Base-by-base conservation (phyloP, 352 stramenopile species). In the Pythium monospermum region DNA sequence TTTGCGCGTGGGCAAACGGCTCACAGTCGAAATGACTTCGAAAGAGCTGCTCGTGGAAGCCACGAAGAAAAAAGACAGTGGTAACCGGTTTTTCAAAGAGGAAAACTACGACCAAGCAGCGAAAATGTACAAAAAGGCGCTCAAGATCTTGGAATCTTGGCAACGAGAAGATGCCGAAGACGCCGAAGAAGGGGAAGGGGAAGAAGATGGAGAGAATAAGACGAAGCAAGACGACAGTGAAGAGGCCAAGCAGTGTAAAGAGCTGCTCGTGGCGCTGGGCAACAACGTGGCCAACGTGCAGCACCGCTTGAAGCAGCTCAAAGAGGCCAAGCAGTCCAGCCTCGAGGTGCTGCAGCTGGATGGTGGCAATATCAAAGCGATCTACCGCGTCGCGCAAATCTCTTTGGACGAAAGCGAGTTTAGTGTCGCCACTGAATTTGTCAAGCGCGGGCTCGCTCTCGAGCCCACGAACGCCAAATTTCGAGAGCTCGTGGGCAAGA, bases 211-310 rank as follows among this genome's bases (percentile, higher is more conserved):
- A 7, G 30, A 39, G 30, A 36, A n/a, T 5, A n/a, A n/a, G n/a
- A n/a, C n/a, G n/a, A n/a, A n/a, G n/a, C n/a, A n/a, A n/a, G 43
- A 37, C 18, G 55, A 59, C 22, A 56, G 35, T 28, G 58, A 55
- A 28, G 58, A 61, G 43, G 58, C 32, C 26, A 53, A 42, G 18
- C 57, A 73, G 54, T 92, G 82, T 66, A 88, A 89, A 47, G 70
- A 83, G 38, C 65, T 92, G 56, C 67, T 92, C 13, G 63, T 90
- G 25, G 78, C 78, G 21, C 55, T 92, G 12, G 82, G 78, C 26
- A 92, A 92, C 64, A 92, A 92, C 50, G 78, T 92, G 15, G 82
- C 64, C 37, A 92, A 92, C 40, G 82, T 92, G 40, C 82, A 92
- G 61, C 73, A 83, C 56, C 81, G 83, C 30, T 58, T 90, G 11